A percentile compares a stretch with the other conserved stretches of the same genome.
phyloP scores from a whole-genome alignment of 2,329 filamentous ascomycete species.

The Thielaviopsis musarum region DNA sequence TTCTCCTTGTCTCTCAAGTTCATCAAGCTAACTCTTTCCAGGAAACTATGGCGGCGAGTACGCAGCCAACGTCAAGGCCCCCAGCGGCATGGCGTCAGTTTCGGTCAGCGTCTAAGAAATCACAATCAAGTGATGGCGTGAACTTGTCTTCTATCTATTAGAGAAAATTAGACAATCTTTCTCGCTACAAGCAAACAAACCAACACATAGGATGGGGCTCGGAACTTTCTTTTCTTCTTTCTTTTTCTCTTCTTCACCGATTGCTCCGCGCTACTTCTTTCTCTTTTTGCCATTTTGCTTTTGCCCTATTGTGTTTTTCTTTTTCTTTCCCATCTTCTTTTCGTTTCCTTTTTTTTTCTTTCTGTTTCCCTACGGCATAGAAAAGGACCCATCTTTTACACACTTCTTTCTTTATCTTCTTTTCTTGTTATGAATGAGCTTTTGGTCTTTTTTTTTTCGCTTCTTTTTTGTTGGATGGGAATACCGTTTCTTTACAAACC shows the following conservation, averaged over 20 bases:
- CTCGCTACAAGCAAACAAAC: not conserved
- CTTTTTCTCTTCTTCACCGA: not conserved
- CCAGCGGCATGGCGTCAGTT: slow-evolving; percentile 17
- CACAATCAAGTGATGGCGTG: not conserved
- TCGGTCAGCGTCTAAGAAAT: slow-evolving; percentile 17
- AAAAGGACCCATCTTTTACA: not conserved
- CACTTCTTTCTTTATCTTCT: not conserved
- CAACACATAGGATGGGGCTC: not conserved
- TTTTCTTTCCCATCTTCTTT: not conserved
- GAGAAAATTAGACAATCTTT: not conserved
- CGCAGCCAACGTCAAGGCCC: slow-evolving; percentile 30
- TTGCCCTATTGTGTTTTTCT: not conserved
- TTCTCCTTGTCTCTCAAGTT: not conserved
- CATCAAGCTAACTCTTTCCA: slow-evolving; percentile 15
- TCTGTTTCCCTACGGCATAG: not conserved
- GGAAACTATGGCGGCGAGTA: slow-evolving; percentile 38
- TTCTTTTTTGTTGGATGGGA: not conserved
- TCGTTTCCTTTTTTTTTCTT: not conserved
- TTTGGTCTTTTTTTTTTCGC: not conserved
- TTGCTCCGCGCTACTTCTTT: not conserved
- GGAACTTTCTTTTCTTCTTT: not conserved
- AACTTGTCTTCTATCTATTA: not conserved
- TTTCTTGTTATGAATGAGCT: not conserved
- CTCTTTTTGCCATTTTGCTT: not conserved
- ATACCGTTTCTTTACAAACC: not conserved